Evolutionary conservation across 768 basidiomycete species (phyloP).

Genomic region (Termitomyces sp.): DNA sequence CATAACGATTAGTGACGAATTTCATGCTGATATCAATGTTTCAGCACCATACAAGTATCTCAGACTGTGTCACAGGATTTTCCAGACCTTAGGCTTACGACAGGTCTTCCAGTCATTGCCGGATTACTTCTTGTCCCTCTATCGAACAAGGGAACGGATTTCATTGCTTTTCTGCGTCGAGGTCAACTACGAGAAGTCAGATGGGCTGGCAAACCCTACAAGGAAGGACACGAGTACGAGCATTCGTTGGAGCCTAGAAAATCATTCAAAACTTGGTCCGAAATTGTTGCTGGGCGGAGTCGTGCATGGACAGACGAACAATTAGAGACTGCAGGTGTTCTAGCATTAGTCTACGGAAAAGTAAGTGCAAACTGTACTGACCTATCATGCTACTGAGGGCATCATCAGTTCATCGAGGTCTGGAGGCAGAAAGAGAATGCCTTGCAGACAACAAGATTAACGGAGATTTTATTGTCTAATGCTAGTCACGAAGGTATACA

Average conservation of each 20-base stretch:
- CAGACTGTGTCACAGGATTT: constrained; percentile 65
- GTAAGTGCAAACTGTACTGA: constrained; percentile 20
- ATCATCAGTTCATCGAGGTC: constrained; percentile 72
- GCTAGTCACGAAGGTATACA: constrained; percentile 72
- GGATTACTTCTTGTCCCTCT: constrained; percentile 74
- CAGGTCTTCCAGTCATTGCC: constrained; percentile 54
- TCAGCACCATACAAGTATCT: constrained; percentile 63
- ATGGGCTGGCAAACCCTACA: constrained; percentile 76
- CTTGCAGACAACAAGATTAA: constrained; percentile 63
- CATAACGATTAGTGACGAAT: neutral
- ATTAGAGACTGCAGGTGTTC: constrained; percentile 72
- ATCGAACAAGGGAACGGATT: constrained; percentile 67
- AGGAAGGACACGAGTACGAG: constrained; percentile 23
- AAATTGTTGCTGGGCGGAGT: constrained; percentile 62
- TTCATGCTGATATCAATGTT: neutral
- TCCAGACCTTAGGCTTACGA: constrained; percentile 59
- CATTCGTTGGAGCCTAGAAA: constrained; percentile 64
- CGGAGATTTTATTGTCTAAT: constrained; percentile 70
- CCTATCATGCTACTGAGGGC: neutral
- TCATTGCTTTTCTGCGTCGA: constrained; percentile 75
- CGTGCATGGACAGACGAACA: constrained; percentile 80
- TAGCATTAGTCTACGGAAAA: constrained; percentile 76
- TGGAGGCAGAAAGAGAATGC: constrained; percentile 81
- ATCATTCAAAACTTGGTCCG: constrained; percentile 77
- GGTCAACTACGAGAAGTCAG: constrained; percentile 66